A percentile compares a stretch with the other conserved stretches of the same genome.
These are phyloP conservation scores for Fraxinus albicans DNA, from an alignment of 305 asterid genomes.

Conservation along the genomic window DNA sequence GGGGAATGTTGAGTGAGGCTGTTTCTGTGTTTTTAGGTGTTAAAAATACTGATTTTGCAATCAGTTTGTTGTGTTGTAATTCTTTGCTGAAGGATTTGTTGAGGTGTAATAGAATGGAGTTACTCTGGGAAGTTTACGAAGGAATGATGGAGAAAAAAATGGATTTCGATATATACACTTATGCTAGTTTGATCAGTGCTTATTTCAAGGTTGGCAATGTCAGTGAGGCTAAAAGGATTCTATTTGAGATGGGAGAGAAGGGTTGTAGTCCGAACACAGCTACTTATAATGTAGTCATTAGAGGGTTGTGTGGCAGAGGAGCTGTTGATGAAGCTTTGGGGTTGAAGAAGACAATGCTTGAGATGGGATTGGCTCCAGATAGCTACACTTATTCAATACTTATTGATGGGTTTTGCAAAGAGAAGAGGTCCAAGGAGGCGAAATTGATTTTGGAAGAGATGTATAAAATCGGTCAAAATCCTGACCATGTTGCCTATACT, in stretches of 20 bases:
- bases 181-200: conserved; percentile 62
- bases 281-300: conserved; percentile 64
- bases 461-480: conserved; percentile 51
- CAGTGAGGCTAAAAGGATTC: conserved; percentile 55
- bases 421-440: conserved; percentile 64
- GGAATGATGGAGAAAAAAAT: conserved; percentile 55
- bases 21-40: conserved; percentile 55
- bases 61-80: conserved; percentile 80
- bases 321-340: conserved; percentile 59
- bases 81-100: conserved; percentile 71
- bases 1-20: conserved; percentile 64
- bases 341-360: conserved; percentile 57
- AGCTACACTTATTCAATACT: conserved; percentile 59
- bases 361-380: conserved; percentile 66
- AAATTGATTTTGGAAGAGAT: conserved; percentile 65
- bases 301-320: conserved; percentile 60
- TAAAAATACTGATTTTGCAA: conserved; percentile 36
- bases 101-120: conserved; percentile 53
- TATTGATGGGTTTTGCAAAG: conserved; percentile 65
- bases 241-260: conserved; percentile 55
- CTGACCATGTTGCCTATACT: conserved; percentile 57
- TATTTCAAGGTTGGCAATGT: conserved; percentile 67
- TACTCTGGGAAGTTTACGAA: conserved; percentile 68
- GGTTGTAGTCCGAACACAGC: conserved; percentile 61
- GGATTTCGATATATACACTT: conserved; percentile 58